Evolutionary conservation across 176 grass and related monocot species (phyloP).

Genomic region (Rhynchospora tenuis): DNA sequence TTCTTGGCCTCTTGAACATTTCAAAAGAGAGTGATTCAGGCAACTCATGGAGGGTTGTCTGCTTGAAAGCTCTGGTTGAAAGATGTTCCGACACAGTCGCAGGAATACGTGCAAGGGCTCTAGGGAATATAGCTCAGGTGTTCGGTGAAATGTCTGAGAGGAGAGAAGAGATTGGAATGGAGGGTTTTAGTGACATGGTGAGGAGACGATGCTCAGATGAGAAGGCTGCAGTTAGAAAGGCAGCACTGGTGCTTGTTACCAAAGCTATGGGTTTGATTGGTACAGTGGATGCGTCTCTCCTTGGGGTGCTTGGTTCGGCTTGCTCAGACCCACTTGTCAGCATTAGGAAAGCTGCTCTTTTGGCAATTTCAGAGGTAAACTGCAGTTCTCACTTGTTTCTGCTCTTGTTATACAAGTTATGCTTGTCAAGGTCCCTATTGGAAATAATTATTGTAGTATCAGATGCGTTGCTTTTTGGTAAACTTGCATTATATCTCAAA

Average conservation of each 20-base stretch:
- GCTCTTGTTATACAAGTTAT: not conserved
- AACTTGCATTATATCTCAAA: not conserved
- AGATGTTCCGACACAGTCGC: conserved; percentile 54
- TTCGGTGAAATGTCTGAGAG: conserved; percentile 48
- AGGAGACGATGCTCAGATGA: conserved; percentile 66
- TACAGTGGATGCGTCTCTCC: conserved; percentile 51
- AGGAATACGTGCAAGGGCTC: conserved; percentile 60
- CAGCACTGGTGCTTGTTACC: conserved; percentile 60
- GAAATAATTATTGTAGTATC: not conserved
- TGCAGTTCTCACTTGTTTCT: not conserved
- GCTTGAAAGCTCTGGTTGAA: conserved; percentile 53
- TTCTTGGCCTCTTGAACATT: conserved; percentile 44
- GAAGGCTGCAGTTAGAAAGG: conserved; percentile 91
- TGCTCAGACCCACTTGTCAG: conserved; percentile 90
- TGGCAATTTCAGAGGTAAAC: conserved; percentile 76
- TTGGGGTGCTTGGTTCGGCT: conserved; percentile 53
- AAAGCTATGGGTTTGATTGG: conserved; percentile 65
- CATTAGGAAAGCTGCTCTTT: conserved; percentile 87
- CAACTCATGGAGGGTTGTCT: conserved; percentile 45
- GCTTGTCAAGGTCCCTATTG: not conserved
- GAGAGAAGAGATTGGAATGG: conserved; percentile 43
- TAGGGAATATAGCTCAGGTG: conserved; percentile 61
- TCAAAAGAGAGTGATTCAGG: conserved; percentile 23
- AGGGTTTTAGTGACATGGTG: conserved; percentile 53
- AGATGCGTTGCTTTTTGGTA: not conserved